Conservation (phyloP, 2,329 filamentous ascomycete genomes). For the Escovopsis sp. region DNA sequence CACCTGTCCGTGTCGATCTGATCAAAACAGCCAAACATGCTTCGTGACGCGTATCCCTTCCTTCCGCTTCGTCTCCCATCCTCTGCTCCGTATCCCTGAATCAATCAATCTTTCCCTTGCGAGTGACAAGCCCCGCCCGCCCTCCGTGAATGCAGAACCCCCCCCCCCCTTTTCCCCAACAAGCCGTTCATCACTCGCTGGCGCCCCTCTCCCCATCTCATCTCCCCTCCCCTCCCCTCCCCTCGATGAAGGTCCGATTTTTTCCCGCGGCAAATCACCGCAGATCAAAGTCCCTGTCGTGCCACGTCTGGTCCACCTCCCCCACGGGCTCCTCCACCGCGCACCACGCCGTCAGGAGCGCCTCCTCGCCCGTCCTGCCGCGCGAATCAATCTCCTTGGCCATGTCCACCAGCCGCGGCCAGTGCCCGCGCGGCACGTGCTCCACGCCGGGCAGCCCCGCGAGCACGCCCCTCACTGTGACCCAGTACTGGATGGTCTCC, state of each 20-base stretch:
- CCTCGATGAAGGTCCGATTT: background rate
- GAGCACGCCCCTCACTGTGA: conserved; percentile 4
- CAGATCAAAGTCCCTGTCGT: background rate
- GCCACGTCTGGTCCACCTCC: background rate
- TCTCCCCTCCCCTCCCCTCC: background rate
- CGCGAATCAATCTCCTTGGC: conserved; percentile 1
- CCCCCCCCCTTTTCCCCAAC: background rate
- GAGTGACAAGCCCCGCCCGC: too few species aligned
- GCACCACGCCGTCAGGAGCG: conserved; percentile 6
- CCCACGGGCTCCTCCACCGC: conserved; percentile 1
- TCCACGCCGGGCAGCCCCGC: conserved; percentile 2
- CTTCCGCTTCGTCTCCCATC: too few species aligned
- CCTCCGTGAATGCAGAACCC: too few species aligned
- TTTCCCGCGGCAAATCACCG: background rate
- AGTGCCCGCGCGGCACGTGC: conserved; percentile 6
- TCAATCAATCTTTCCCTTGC: background rate
- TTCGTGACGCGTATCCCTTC: too few species aligned
- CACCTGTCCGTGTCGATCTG: too few species aligned
- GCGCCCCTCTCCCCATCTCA: background rate
- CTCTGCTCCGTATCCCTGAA: background rate
- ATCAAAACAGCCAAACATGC: too few species aligned
- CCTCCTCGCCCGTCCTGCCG: background rate
- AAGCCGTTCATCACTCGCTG: background rate
- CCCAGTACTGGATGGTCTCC: conserved; percentile 7
- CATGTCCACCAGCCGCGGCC: conserved; percentile 6